Base-by-base conservation (phyloP, 768 basidiomycete species). In the Pulveroboletus sp. region DNA sequence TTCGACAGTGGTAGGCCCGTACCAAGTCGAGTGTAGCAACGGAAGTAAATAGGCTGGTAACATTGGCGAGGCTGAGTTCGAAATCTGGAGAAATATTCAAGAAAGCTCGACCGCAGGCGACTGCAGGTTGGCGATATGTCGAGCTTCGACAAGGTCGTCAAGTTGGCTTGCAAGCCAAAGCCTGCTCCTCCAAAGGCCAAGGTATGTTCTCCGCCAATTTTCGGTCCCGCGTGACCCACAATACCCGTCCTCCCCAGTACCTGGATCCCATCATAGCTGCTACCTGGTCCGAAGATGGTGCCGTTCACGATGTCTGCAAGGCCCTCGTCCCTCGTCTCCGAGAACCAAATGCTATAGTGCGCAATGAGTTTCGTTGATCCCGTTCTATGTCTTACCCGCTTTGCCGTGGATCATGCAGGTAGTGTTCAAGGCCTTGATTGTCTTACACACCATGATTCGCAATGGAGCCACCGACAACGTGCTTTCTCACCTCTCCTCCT, bases 371-470 rank as follows among this genome's bases (percentile, higher is more conserved):
- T 14, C 9, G n/a, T 30, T 37, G 5, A 3, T 39, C n/a, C 31
- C 18, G 0, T 39, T 32, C 39, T 10, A 17, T 26, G 8, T 5
- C 50, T 55, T 28, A 55, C 49, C 15, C 27, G 8, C 37, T 27
- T 18, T 21, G 10, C 43, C 26, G 21, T 36, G 30, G 15, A 42
- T 49, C 24, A 2, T 39, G 45, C 60, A 96, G 93, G 79, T 98
- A 57, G 93, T 91, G n/a, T 97, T 98, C 81, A 99, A 99, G 65
- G 93, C 93, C 0, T 75, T 98, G 57, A 86, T 99, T 59, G 91
- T 95, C 4, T 74, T 98, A 7, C 96, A 99, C 66, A 91, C 85
- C 30, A 93, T 99, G 90, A 89, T 98, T 65, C 83, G 96, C 26
- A 92, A 90, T 54, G 96, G 96, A n/a, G 79, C 89, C 3, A 96